A percentile compares a stretch with the other conserved stretches of the same genome.
phyloP scores from a whole-genome alignment of 208 protist genomes.

The Trypanosoma avium region DNA sequence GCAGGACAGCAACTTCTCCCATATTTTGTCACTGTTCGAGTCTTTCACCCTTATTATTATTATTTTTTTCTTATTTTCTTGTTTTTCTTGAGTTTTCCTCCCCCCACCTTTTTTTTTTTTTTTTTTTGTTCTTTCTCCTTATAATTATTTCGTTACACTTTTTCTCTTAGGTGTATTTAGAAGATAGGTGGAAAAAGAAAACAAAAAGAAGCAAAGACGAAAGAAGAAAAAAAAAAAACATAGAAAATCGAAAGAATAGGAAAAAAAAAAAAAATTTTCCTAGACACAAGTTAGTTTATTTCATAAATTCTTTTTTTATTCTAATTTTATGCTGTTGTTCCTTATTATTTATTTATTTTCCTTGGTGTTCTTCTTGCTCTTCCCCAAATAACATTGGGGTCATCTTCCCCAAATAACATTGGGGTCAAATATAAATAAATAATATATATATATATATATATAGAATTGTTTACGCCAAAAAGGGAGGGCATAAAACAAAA shows the following conservation, averaged over 20 bases:
- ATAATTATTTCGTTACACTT: not conserved
- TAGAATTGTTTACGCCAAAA: not conserved
- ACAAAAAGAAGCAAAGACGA: not conserved
- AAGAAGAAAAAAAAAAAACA: not conserved
- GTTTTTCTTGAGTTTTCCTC: too few species aligned
- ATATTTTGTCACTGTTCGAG: not conserved
- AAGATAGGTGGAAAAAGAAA: too few species aligned
- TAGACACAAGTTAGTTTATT: too few species aligned
- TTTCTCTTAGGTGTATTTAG: too few species aligned
- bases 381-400: too few species aligned
- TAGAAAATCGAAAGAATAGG: not conserved
- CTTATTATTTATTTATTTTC: too few species aligned
- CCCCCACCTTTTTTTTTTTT: not conserved
- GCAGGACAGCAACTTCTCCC: slow-evolving; percentile 10
- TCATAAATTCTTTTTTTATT: too few species aligned
- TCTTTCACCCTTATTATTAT: not conserved
- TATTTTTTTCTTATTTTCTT: too few species aligned
- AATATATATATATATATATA: slow-evolving; percentile 13
- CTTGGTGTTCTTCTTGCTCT: too few species aligned
- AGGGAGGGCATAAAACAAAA: not conserved
- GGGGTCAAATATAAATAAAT: slow-evolving; percentile 9
- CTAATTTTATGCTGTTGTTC: too few species aligned
- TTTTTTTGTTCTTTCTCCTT: not conserved
- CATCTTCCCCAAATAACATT: too few species aligned
- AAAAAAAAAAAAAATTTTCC: too few species aligned